Evolutionary conservation across 805 yeast genomes (phyloP), one percentile per base, ranked within the genome.

Genomic region (Sugiyamaella smithiae): DNA sequence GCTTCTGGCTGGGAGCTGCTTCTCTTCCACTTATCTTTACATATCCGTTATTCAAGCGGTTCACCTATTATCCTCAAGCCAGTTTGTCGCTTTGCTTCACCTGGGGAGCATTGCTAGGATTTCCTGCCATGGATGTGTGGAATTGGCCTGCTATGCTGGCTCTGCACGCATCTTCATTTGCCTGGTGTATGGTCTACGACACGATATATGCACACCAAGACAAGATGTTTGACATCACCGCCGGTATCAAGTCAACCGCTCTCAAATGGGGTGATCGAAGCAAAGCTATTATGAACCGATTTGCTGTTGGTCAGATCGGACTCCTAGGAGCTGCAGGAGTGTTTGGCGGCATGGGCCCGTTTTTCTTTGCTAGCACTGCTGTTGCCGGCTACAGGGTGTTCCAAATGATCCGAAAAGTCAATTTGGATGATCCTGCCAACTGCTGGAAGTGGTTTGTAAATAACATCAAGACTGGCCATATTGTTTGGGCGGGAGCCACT

Each of bases 181-280:
- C 84, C 48, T 93, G 99, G 99, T 84, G 96, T 57, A 87, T 93
- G 90, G 82, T 83, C 45, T 93, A 93, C 67, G 99, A 93, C 66
- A 88, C 99, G 1, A 80, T 93, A 33, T 93, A 93, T 66, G 99
- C 99, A 0, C 99, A 93, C 64, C 99, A 93, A 69, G 99, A 93
- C 67, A 93, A 93, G 69, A 69, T 66, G 45, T 93, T 84, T 61
- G 99, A 93, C 67, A 70, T 87, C 46, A 74, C 77, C 50, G 97
- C 96, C 0, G 99, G 99, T 17, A 85, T 93, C 57, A 89, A 89
- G 66, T 87, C 96, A 1, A 89, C 98, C 0, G 99, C 99, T 5
- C 75, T 93, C 57, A 90, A 86, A 1, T 95, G 99, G 99, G 95
- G 95, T 6, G 78, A 76, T 19, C 75, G 78, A 26, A 78, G 96